A percentile compares a stretch with the other conserved stretches of the same genome.
Conservation (phyloP, 1,284 basidiomycete species). For the Gymnopus androsaceus region DNA sequence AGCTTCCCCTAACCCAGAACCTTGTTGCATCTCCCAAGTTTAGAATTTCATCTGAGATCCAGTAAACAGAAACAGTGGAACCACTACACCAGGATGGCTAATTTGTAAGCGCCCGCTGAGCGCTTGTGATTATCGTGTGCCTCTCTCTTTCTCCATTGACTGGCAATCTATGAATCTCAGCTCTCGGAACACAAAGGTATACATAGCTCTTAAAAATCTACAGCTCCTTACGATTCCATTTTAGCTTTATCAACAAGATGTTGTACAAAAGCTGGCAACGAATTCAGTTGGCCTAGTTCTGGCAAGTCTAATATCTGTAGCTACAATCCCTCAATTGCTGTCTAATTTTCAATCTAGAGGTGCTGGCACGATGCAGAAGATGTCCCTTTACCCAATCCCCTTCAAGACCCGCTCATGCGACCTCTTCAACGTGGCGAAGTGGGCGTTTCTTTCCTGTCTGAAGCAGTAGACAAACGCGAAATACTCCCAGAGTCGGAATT, state of each 20-base stretch:
- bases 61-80: too few species aligned
- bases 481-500: conserved; percentile 74
- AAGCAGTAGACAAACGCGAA: conserved; percentile 52
- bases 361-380: conserved; percentile 85
- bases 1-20: too few species aligned
- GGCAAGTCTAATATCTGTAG: conserved; percentile 36
- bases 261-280: conserved; percentile 54
- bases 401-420: conserved; percentile 71
- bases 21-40: too few species aligned
- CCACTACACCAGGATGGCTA: too few species aligned
- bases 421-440: conserved; percentile 81
- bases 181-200: not conserved
- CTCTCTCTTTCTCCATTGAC: too few species aligned
- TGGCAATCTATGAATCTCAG: too few species aligned
- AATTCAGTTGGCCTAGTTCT: conserved; percentile 53
- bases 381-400: conserved; percentile 44
- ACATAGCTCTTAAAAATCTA: not conserved
- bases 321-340: not conserved
- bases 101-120: too few species aligned
- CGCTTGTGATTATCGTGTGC: too few species aligned
- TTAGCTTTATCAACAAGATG: conserved; percentile 79
- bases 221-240: not conserved
- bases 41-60: too few species aligned
- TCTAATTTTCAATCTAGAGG: conserved; percentile 39
- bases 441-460: conserved; percentile 72